Evolutionary conservation across 192 early-diverging fungal genomes (phyloP), one percentile per base, ranked within the genome.

Genomic region (Linderina pennispora): DNA sequence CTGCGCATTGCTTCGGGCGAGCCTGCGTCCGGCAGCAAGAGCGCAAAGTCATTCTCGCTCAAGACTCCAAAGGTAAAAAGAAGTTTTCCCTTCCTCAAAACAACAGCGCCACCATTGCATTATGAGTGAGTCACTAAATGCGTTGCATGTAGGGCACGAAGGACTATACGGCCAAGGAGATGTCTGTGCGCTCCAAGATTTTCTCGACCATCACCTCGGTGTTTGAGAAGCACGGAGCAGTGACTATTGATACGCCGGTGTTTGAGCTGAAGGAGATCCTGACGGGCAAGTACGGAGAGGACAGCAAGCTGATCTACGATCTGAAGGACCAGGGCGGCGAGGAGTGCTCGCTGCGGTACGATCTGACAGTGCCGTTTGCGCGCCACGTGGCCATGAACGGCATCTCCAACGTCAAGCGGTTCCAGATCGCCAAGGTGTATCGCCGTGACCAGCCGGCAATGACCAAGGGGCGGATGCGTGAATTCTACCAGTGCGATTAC

Each of bases 401-500:
- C 16, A 82, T 83, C 36, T 74, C 81, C 23, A 94, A 83, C 65
- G 85, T 97, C 45, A 97, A 97, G 72, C 77, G 96, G 35, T 99
- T 95, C 75, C 93, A 99, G 36, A 94, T 99, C 52, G 96, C 92
- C 47, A 97, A 95, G 60, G 94, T 98, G 21, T 99, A 99, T 73
- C 85, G 96, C 35, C 81, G 96, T 25, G 96, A 98, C 72, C 91
- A 98, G 63, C 96, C 96, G 31, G 91, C 93, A 3, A 90, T 99
- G 84, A 91, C 90, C 45, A 94, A 97, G 76, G 94, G 96, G 3
- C 83, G 94, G n/a, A 90, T 98, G 90, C 78, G 96, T 58, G 96
- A 99, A 71, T 99, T 99, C 52, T 94, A 81, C 75, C 94, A 99
- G 66, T 98, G 94, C 65, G 94, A 99, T 79, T 97, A 93, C 41